Evolutionary conservation across 345 rosid species (phyloP), one percentile per base, ranked within the genome.

Genomic region (Corymbia maculata): DNA sequence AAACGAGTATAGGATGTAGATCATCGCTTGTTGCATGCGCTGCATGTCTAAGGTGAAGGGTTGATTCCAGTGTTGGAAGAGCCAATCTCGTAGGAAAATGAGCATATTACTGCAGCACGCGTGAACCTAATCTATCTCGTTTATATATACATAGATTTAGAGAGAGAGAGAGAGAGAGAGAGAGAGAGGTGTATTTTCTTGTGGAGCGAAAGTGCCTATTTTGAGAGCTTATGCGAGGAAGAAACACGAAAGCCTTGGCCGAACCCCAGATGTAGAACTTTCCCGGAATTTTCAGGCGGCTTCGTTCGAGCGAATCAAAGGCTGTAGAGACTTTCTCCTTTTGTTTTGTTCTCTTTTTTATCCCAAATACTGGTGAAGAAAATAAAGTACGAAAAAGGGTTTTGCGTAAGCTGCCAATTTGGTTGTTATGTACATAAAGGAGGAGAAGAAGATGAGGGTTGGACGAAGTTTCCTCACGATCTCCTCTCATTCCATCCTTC

Each of bases 281-380:
- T 92, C 92, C 15, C 9, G 89, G 92, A 88, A 91, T 90, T 90
- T 90, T 92, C 92, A 90, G 52, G 49, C 84, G 86, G 82, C 17
- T 36, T 86, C 87, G 82, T 85, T 87, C 61, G 22, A 64, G 85
- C n/a, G 85, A 86, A 85, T 88, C 82, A n/a, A 86, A 64, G 49
- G 49, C 49, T 42, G 84, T 75, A 75, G 84, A 75, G 84, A 19
- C 82, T 36, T 75, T 17, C 82, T 75, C 21, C 47, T 42, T 75
- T 75, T 28, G 80, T 86, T 52, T 14, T 5, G 19, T 16, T 36
- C 26, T 53, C 68, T 19, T 53, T 21, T 53, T 19, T 1, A 75
- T 42, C 84, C 84, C 84, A 19, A 2, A 75, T 75, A 42, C 49
- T 22, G 84, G 49, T 0, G 22, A 9, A 3, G 13, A 42, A 26